A percentile compares a stretch with the other conserved stretches of the same genome.
Conservation (phyloP, 257 asterid genomes). For the Schizonepeta tenuifolia region DNA sequence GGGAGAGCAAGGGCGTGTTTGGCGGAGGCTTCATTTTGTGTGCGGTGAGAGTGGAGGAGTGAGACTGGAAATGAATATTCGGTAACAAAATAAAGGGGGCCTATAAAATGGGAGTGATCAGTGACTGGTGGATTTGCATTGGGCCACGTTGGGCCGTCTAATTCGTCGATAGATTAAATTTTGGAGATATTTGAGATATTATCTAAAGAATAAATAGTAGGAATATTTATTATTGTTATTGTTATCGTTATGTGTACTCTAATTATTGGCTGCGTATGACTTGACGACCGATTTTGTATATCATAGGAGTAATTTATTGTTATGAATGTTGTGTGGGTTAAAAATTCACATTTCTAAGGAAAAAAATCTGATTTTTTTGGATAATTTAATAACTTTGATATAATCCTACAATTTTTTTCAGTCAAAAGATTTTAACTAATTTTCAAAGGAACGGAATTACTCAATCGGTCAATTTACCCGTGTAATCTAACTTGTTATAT, state of each 20-base stretch:
- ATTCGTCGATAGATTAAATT: constrained; percentile 2
- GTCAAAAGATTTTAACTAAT: too few species aligned
- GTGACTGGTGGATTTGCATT: constrained; percentile 24
- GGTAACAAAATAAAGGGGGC: background rate
- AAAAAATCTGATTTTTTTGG: too few species aligned
- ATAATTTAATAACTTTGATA: too few species aligned
- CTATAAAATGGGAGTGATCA: constrained; percentile 29
- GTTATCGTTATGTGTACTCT: background rate
- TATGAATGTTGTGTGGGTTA: too few species aligned
- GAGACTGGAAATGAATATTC: constrained; percentile 32
- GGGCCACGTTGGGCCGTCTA: constrained; percentile 37
- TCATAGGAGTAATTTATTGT: too few species aligned
- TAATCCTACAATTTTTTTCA: too few species aligned
- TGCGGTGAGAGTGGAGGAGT: constrained; percentile 11
- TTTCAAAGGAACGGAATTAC: background rate
- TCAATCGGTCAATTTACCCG: too few species aligned
- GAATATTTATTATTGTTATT: background rate
- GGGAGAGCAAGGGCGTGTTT: constrained; percentile 34
- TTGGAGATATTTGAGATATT: constrained; percentile 10
- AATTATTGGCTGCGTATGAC: background rate
- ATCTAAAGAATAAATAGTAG: background rate
- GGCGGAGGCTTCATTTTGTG: constrained; percentile 39
- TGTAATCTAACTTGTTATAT: background rate
- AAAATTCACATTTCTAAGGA: too few species aligned
- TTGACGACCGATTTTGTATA: too few species aligned